A percentile compares a stretch with the other conserved stretches of the same genome.
Evolutionary conservation across 176 grass and related monocot genomes (phyloP).

Genomic region (Aegilops tauschii): DNA sequence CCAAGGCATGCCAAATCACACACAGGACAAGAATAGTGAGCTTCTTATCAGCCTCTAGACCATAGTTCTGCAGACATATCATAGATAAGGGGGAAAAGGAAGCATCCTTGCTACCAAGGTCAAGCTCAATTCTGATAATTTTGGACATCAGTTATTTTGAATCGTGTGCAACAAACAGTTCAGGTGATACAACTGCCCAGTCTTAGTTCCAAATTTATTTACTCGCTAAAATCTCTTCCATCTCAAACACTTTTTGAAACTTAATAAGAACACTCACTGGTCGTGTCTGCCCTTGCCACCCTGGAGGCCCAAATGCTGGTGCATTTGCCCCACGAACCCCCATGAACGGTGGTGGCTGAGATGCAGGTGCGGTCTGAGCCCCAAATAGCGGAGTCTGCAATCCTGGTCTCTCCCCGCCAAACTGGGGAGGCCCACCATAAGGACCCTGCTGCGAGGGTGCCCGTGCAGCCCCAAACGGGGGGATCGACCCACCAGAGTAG

Average conservation of each 20-base stretch:
- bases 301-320: slow-evolving; percentile 18
- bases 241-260: slow-evolving; percentile 1
- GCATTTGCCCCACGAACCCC: slow-evolving; percentile 18
- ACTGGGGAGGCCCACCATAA: slow-evolving; percentile 43
- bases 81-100: not conserved
- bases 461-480: slow-evolving; percentile 12
- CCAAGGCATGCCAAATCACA: slow-evolving; percentile 13
- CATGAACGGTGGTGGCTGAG: slow-evolving; percentile 29
- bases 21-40: not conserved
- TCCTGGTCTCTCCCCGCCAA: slow-evolving; percentile 34
- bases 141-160: not conserved
- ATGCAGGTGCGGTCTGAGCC: not conserved
- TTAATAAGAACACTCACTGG: slow-evolving; percentile 31
- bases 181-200: not conserved
- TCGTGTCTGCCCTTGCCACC: slow-evolving; percentile 45
- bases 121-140: not conserved
- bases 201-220: not conserved
- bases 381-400: slow-evolving; percentile 24
- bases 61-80: not conserved
- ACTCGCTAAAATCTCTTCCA: not conserved
- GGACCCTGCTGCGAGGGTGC: slow-evolving; percentile 14
- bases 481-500: slow-evolving; percentile 1
- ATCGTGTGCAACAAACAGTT: slow-evolving; percentile 8
- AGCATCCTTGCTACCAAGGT: not conserved
- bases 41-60: slow-evolving; percentile 1